These are phyloP conservation scores for Heterobasidion parviporum DNA, from an alignment of 1,284 basidiomycete species.

Conservation along the genomic window DNA sequence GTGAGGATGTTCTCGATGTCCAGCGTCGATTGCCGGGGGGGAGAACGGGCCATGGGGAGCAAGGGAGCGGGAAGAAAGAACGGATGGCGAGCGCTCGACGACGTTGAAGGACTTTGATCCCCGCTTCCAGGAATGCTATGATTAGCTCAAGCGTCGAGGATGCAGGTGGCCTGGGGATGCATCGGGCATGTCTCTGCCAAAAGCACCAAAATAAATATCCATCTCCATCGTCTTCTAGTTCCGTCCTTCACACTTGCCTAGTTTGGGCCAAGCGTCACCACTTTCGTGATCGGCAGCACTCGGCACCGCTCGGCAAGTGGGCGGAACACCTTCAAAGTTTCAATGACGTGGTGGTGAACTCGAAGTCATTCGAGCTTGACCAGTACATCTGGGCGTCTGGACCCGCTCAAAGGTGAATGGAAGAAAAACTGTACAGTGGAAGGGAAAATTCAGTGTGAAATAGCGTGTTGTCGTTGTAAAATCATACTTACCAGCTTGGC, in stretches of 20 bases:
- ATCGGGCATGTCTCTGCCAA: neutral
- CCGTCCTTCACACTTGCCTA: neutral
- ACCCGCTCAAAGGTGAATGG: no score
- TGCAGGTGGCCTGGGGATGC: neutral
- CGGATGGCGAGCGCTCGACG: neutral
- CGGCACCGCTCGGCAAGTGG: no score
- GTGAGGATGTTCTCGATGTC: slow-evolving; percentile 3
- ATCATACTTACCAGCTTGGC: no score
- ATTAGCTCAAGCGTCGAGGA: neutral
- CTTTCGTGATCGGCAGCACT: no score
- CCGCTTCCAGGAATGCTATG: neutral
- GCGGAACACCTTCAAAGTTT: no score
- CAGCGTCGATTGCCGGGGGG: neutral
- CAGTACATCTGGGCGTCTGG: no score
- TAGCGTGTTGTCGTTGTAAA: no score
- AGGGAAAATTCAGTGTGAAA: no score
- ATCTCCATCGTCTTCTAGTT: neutral
- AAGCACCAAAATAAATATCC: neutral
- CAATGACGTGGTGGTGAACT: no score
- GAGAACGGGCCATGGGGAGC: slow-evolving; percentile 1
- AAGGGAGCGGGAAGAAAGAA: neutral
- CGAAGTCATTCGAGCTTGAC: no score
- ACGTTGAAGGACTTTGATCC: neutral
- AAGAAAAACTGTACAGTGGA: no score
- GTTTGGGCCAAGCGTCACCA: neutral